Evolutionary conservation across 2,329 filamentous ascomycete species (phyloP).

Genomic region (Plectosphaerella sp.): DNA sequence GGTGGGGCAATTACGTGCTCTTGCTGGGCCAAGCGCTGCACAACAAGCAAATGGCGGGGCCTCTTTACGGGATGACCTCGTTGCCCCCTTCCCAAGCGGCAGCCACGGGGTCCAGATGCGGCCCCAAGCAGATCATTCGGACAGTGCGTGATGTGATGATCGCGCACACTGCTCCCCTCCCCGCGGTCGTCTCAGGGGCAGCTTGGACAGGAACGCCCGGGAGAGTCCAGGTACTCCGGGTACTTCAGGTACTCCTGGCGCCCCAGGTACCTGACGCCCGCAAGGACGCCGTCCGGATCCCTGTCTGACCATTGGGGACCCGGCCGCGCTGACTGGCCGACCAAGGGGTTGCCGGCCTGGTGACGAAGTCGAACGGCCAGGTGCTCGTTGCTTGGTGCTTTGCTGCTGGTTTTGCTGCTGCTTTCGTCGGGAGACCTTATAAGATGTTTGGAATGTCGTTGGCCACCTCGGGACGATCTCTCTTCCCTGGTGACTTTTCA

Average conservation of each 20-base stretch:
- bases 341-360: neutral
- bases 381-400: no score
- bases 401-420: neutral
- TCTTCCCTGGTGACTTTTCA: neutral
- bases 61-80: neutral
- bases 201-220: no score
- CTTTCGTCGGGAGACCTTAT: neutral
- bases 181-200: no score
- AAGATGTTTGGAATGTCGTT: neutral
- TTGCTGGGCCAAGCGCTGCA: neutral
- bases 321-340: slow-evolving; percentile 1
- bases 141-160: neutral
- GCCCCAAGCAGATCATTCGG: slow-evolving; percentile 2
- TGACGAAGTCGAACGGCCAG: neutral
- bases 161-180: neutral
- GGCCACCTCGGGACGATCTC: neutral
- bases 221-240: neutral
- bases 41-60: slow-evolving; percentile 1
- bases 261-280: no score
- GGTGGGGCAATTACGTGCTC: slow-evolving; percentile 3
- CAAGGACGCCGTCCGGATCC: neutral
- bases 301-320: slow-evolving; percentile 1
- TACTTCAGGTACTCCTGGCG: neutral
- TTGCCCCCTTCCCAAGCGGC: neutral
- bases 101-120: neutral